Evolutionary conservation across 768 basidiomycete species (phyloP), one percentile per base, ranked within the genome.

Genomic region (Russula lepida): DNA sequence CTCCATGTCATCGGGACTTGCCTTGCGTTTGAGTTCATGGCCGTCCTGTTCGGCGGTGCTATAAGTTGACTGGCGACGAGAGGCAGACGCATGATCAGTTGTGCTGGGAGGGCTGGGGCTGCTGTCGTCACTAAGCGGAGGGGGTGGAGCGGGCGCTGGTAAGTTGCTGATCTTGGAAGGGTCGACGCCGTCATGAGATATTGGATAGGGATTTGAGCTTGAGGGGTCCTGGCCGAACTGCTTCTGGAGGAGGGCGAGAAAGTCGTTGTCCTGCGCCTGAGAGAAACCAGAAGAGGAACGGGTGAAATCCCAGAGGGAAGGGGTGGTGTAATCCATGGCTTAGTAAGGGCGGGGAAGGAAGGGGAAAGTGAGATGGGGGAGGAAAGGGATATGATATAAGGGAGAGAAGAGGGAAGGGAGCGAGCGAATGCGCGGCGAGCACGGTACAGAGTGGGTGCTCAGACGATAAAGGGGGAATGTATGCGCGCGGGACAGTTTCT

Each of bases 21-120:
- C 90, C 75, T 92, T 92, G 69, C 90, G 82, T 73, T 92, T 92
- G 58, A 88, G 74, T 6, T 78, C 71, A 50, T 84, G 84, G 6
- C 78, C 74, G 6, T 75, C 73, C 21, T 73, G 69, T 32, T 79
- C 77, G 43, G 78, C 75, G 27, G 68, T n/a, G 52, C 56, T 69
- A 53, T 70, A 55, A 15, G 65, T 70, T 52, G 72, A 71, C 50
- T 73, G 71, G 19, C 70, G 67, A 51, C 74, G 66, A 21, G 72
- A 74, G 39, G 70, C 63, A 37, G 68, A 57, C 11, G 25, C 41
- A 50, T 74, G 74, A 43, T 75, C 75, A 35, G 69, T 65, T 25
- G 75, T 73, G 66, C 81, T 81, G 5, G 84, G 81, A 2, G 90
- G 88, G 66, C 88, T 91, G 37, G 89, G 88, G 63, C 85, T 88